Base-by-base conservation (phyloP, 805 yeast genomes). In the Saccharomycopsis vini region DNA sequence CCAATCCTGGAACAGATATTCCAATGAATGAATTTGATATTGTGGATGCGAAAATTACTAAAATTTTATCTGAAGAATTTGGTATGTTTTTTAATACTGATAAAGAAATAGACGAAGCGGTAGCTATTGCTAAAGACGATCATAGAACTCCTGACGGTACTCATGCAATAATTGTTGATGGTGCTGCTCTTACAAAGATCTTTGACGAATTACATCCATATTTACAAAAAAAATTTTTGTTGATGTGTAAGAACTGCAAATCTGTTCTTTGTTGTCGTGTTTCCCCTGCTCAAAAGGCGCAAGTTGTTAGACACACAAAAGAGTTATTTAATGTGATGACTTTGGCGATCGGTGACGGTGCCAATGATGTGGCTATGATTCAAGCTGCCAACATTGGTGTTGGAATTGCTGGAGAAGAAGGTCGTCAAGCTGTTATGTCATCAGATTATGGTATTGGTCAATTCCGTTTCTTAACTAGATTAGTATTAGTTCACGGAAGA, bases 331-430 rank as follows among this genome's bases (percentile, higher is more conserved):
- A 72, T 40, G 92, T 83, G 28, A 81, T 81, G 77, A 81, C 92
- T 0, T 67, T 83, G 45, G 86, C 90, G 0, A 77, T 83, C 57
- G 94, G 94, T 26, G 94, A 83, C 58, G 94, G 94, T 50, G 85
- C 92, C 21, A 83, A 83, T 56, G 94, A 83, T 59, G 92, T 83
- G 40, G 84, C 92, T 6, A 83, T 83, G 94, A 84, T 83, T 50
- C 90, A 82, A 56, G 82, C 85, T 28, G 90, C 94, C 3, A 81
- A 84, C 58, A 77, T 84, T 28, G 94, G 94, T 45, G 80, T 84
- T 31, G 94, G 94, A 51, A 82, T 83, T 55, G 90, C 88, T 5
- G 94, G 94, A 51, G 85, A 81, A 54, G 94, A 83, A 63, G 94
- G 94, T 47, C 64, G 92, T 42, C 89, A 82, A 56, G 94, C 94